phyloP scores from a whole-genome alignment of 257 asterid species.

The Orobanche coerulescens region DNA sequence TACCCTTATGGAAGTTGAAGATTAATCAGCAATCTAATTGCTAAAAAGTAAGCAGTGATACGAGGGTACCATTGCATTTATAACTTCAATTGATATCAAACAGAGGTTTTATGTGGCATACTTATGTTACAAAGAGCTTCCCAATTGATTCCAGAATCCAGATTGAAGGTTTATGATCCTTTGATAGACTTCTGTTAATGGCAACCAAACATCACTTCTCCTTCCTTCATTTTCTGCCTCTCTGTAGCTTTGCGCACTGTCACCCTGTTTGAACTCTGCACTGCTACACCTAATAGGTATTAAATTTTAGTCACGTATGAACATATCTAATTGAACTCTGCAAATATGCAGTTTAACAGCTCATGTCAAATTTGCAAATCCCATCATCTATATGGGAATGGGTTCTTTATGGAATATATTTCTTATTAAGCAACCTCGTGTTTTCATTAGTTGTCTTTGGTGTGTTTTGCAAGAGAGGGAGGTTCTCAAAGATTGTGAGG shows the following conservation, averaged over 20 bases:
- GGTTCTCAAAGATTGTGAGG: neutral
- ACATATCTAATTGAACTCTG: neutral
- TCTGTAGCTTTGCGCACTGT: neutral
- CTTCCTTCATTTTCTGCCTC: neutral
- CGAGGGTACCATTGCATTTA: conserved; percentile 4
- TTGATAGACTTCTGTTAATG: neutral
- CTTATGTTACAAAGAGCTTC: neutral
- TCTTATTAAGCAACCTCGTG: neutral
- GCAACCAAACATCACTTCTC: neutral
- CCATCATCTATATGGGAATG: neutral
- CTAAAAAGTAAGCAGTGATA: neutral
- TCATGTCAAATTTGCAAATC: neutral
- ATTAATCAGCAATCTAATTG: neutral
- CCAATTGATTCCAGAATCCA: too few species aligned
- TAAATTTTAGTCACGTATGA: neutral
- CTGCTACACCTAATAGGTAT: too few species aligned
- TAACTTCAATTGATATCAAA: neutral
- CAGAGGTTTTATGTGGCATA: neutral
- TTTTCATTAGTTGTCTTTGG: neutral
- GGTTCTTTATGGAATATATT: neutral
- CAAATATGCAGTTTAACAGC: neutral
- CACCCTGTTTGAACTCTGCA: neutral
- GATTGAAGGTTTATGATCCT: too few species aligned
- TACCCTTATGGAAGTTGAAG: neutral
- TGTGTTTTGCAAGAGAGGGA: neutral